These are phyloP conservation scores for Caryopteris hybrid DNA, from an alignment of 305 asterid genomes.

Conservation along the genomic window DNA sequence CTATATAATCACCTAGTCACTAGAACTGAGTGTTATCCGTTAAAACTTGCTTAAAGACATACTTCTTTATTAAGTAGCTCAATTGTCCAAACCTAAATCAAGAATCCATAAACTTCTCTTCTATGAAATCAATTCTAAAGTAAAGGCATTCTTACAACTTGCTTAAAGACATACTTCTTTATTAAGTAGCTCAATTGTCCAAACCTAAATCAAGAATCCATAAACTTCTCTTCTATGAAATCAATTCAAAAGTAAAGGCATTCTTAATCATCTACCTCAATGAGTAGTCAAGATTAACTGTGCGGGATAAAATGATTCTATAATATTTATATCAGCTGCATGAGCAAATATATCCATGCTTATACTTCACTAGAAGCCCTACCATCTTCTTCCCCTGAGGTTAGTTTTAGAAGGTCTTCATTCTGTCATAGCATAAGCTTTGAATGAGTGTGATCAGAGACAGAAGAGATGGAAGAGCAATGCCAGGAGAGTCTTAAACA, in stretches of 20 bases:
- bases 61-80: neutral
- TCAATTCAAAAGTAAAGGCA: neutral
- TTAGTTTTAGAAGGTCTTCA: neutral
- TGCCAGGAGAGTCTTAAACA: neutral
- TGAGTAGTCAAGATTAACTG: neutral
- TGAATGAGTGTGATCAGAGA: neutral
- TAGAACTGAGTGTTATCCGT: neutral
- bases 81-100: neutral
- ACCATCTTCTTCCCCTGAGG: neutral
- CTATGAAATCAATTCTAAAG: neutral
- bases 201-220: neutral
- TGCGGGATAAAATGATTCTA: neutral
- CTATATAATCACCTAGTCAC: neutral
- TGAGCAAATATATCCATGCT: neutral
- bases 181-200: neutral
- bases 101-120: neutral
- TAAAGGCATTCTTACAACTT: neutral
- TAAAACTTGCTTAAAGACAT: neutral
- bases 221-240: neutral
- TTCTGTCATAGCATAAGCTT: neutral
- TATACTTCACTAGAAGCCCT: neutral
- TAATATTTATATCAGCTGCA: neutral
- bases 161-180: neutral
- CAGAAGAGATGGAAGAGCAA: neutral
- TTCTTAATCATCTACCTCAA: neutral